Evolutionary conservation across 257 asterid species (phyloP), one percentile per base, ranked within the genome.

Genomic region (Fraxinus americana): DNA sequence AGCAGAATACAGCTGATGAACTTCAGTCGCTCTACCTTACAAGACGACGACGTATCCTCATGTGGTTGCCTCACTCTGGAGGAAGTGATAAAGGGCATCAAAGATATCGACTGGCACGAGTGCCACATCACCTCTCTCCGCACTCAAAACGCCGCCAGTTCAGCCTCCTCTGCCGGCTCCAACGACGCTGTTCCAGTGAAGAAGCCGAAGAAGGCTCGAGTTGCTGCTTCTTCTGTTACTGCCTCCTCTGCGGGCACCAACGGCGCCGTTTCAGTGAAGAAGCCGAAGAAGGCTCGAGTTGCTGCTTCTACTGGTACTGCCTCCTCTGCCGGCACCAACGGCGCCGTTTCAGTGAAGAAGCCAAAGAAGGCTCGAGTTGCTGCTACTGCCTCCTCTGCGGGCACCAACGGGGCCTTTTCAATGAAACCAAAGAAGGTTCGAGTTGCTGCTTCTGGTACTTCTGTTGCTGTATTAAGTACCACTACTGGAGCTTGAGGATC

Each of bases 111-210:
- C 41, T 92, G 98, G 98, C 82, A 88, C 1, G 97, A 90, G 82
- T 92, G 96, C 81, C 89, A 90, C 81, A 83, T 85, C 81, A 88
- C 92, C 80, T 92, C 97, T 69, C 79, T 90, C 71, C 80, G 83
- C 80, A 86, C 82, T 67, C 80, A 71, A 32, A 83, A 89, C 82
- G 80, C 78, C 74, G 74, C 54, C 59, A 70, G 21, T 16, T 34
- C 83, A 5, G 41, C 41, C 41, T 38, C 9, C 8, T 36, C 39
- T 36, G 68, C 83, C 61, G 16, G 75, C 68, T 5, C 83, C 71
- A 63, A 25, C 36, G 21, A 25, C 50, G 71, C 59, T 16, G 59
- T 32, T 32, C 14, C 41, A 17, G 41, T 36, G 77, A 74, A 52
- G 68, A 54, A 59, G 68, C 12, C 21, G 5, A 57, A 74, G 36